Base-by-base conservation (phyloP, 768 basidiomycete genomes). In the Collybiopsis confluens region DNA sequence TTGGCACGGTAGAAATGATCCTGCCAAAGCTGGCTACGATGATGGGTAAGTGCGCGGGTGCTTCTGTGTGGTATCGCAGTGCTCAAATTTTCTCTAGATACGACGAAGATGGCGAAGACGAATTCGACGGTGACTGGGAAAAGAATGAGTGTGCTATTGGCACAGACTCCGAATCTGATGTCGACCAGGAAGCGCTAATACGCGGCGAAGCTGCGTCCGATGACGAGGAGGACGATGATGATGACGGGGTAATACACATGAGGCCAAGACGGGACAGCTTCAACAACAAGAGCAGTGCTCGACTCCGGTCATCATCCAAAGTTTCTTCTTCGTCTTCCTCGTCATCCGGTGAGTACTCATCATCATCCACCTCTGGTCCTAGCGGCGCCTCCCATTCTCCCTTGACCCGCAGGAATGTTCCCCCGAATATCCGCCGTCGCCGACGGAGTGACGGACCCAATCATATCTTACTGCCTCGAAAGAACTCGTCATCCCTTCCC, bases 51-150 rank as follows among this genome's bases (percentile, higher is more conserved):
- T 76, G 4, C 47, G 50, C 30, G 21, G n/a, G n/a, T n/a, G n/a
- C n/a, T n/a, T n/a, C n/a, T n/a, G n/a, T 28, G 10, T 26, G 45
- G 33, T 56, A 11, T 38, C n/a, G 50, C 36, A 51, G 45, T 47
- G 27, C 63, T 41, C 24, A 23, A 16, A 28, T 44, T 3, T 21
- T 43, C 33, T 47, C 49, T 59, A 45, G 85, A 26, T 88, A 88
- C 58, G 86, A 86, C 55, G 83, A 87, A 62, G 84, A 87, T 61
- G 76, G 82, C 30, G 86, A 87, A 59, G 77, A 79, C 49, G 80
- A 62, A 30, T 66, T 76, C 51, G 80, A 83, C 42, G 73, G 72
- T 4, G 80, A 78, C 51, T 45, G 69, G 59, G 36, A 52, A 57
- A 4, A 57, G 61, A 26, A 62, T 64, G 24, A 59, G 59, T 68